A percentile compares a stretch with the other conserved stretches of the same genome.
Evolutionary conservation across 2,329 filamentous ascomycete species (phyloP).

Genomic region (Incumbomyces lentus): DNA sequence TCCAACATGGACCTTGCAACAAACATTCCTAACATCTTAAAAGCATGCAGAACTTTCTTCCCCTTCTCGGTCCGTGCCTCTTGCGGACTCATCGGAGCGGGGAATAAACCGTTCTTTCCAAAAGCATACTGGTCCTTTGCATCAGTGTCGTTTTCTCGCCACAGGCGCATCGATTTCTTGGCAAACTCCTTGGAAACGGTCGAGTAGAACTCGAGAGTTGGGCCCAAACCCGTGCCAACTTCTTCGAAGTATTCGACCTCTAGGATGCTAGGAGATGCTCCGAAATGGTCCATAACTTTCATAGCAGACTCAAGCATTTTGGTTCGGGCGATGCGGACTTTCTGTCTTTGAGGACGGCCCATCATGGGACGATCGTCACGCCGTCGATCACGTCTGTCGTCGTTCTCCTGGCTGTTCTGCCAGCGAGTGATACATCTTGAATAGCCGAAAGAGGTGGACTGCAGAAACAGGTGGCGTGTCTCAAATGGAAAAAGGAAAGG

Average conservation of each 20-base stretch:
- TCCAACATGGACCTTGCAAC: conserved; percentile 97
- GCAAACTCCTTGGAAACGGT: conserved; percentile 95
- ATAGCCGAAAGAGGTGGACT: conserved; percentile 97
- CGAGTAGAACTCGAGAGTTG: conserved; percentile 95
- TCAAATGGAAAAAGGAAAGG: conserved; percentile 98
- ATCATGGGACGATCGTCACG: conserved; percentile 85
- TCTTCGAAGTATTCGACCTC: conserved; percentile 99
- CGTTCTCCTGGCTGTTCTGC: conserved; percentile 82
- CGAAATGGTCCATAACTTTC: conserved; percentile 98
- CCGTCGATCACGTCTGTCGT: conserved; percentile 67
- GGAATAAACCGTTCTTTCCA: conserved; percentile 76
- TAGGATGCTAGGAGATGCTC: conserved; percentile 86
- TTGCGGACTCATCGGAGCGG: conserved; percentile 74
- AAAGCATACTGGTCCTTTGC: conserved; percentile 61
- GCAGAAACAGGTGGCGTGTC: conserved; percentile 88
- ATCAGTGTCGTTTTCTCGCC: conserved; percentile 74
- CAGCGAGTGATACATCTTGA: conserved; percentile 93
- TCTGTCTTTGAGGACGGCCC: conserved; percentile 84
- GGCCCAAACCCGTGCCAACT: conserved; percentile 88
- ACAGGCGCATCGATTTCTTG: conserved; percentile 92
- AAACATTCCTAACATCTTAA: conserved; percentile 92
- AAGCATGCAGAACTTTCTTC: conserved; percentile 78
- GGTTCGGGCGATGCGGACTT: conserved; percentile 91
- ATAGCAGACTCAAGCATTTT: conserved; percentile 92
- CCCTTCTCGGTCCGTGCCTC: conserved; percentile 65